Conservation (phyloP, 768 basidiomycete species). For the Pleurotus cornucopiae region DNA sequence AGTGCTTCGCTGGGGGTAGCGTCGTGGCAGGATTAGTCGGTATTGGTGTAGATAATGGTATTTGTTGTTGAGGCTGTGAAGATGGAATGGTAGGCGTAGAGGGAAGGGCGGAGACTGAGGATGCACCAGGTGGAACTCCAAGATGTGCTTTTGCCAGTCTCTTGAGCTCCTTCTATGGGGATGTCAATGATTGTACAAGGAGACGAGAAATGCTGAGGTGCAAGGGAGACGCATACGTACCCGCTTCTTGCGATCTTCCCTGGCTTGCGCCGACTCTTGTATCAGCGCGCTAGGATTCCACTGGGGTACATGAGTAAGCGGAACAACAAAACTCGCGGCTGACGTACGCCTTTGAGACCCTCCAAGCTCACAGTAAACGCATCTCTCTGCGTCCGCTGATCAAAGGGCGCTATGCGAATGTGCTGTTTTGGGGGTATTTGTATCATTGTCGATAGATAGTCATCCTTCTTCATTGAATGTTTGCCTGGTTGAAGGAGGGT, state of each 20-base stretch:
- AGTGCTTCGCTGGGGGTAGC: conserved; percentile 18
- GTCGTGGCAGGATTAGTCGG: conserved; percentile 18
- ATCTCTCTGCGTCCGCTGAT: conserved; percentile 61
- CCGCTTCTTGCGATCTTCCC: conserved; percentile 75
- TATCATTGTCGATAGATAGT: conserved; percentile 64
- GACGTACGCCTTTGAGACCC: conserved; percentile 66
- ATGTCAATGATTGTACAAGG: conserved; percentile 6
- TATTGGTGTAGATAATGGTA: conserved; percentile 28
- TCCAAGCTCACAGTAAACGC: conserved; percentile 72
- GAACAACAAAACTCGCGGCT: neutral
- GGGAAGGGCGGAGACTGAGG: conserved; percentile 20
- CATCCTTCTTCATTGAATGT: conserved; percentile 78
- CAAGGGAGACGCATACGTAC: conserved; percentile 35
- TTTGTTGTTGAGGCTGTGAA: conserved; percentile 17
- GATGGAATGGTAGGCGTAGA: conserved; percentile 22
- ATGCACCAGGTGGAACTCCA: conserved; percentile 21
- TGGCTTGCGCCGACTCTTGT: conserved; percentile 66
- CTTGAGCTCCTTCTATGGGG: conserved; percentile 64
- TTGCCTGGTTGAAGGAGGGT: conserved; percentile 43
- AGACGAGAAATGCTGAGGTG: conserved; percentile 1
- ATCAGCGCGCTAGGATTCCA: conserved; percentile 65
- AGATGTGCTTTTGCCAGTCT: conserved; percentile 52
- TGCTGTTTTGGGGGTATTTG: conserved; percentile 69
- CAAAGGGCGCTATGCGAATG: conserved; percentile 58
- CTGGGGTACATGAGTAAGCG: conserved; percentile 26